Base-by-base conservation (phyloP, 306 rosid species). In the Oxytropis ochrocephala region DNA sequence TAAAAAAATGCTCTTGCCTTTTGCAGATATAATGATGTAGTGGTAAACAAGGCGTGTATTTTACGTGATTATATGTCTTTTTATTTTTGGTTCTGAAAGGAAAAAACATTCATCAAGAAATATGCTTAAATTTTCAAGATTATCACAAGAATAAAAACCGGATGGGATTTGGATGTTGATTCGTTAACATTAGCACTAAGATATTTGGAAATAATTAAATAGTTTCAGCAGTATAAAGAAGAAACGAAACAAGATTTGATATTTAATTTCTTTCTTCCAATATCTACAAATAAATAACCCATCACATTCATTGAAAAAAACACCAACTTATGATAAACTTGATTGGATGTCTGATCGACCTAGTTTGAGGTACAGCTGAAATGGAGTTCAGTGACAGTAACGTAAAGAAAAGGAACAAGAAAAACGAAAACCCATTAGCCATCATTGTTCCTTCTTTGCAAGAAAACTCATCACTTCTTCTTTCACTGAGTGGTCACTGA, bases 321-420 rank as follows among this genome's bases (percentile, higher is more conserved):
- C 29, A 67, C 92, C 36, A 53, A 91, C 99, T 97, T 81, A 83
- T 51, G 48, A 79, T 62, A 60, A 84, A 75, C 43, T 81, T 86
- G 10, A 71, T 53, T 32, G 50, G 57, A 67, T 77, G 76, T 11
- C 41, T 12, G 29, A 46, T 18, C 21, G 63, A 67, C 60, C 79
- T 89, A 79, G 75, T 49, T 7, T 59, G 58, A 67, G 83, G 47
- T 3, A 47, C 64, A 68, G 91, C 91, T 62, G 89, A 87, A 75
- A 84, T 75, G 11, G 83, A 83, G 86, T 80, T 77, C 21, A 78
- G 51, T 79, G 67, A 81, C 27, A 66, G 67, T 68, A 82, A 73
- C 11, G 59, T 8, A 80, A 75, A 3, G 59, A 87, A 62, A 67
- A 83, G 0, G 32, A 85, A 41, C 41, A 80, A 58, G 39, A 74